Evolutionary conservation across 1,139 yeast genomes (phyloP).

Genomic region (Sugiyamaella paludigena): DNA sequence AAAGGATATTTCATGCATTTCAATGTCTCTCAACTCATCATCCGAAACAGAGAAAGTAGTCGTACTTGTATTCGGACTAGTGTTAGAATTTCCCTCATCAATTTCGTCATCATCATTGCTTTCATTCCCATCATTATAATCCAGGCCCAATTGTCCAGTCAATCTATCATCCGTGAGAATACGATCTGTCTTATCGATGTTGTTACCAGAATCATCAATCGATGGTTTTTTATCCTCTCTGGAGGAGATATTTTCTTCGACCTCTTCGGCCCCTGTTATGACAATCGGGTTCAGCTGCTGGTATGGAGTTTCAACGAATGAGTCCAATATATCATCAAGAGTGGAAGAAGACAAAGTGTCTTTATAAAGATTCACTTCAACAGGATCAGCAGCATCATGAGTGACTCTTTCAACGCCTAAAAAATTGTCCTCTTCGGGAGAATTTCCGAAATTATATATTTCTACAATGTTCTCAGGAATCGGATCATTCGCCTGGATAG

Average conservation of each 20-base stretch:
- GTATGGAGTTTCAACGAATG: constrained; percentile 21
- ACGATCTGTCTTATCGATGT: no score
- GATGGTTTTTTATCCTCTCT: not conserved
- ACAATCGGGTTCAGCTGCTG: constrained; percentile 1
- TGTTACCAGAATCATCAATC: not conserved
- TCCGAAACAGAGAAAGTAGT: constrained; percentile 13
- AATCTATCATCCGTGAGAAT: no score
- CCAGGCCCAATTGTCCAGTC: no score
- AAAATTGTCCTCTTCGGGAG: no score
- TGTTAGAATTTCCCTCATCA: not conserved
- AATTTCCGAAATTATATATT: no score
- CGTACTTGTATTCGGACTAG: constrained; percentile 11
- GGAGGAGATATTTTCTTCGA: constrained; percentile 6
- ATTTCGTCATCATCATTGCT: not conserved
- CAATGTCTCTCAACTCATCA: constrained; percentile 1
- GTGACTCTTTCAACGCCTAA: no score
- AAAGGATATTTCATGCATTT: constrained; percentile 4
- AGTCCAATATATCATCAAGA: constrained; percentile 30
- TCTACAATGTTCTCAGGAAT: no score
- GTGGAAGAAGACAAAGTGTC: constrained; percentile 32
- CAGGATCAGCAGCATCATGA: no score
- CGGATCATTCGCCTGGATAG: no score
- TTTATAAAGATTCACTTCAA: no score
- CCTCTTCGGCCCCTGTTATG: constrained; percentile 4
- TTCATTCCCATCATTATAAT: not conserved